A percentile compares a stretch with the other conserved stretches of the same genome.
Conservation (phyloP, 225 moss, liverwort and hornwort species). For the Polytrichum commune region DNA sequence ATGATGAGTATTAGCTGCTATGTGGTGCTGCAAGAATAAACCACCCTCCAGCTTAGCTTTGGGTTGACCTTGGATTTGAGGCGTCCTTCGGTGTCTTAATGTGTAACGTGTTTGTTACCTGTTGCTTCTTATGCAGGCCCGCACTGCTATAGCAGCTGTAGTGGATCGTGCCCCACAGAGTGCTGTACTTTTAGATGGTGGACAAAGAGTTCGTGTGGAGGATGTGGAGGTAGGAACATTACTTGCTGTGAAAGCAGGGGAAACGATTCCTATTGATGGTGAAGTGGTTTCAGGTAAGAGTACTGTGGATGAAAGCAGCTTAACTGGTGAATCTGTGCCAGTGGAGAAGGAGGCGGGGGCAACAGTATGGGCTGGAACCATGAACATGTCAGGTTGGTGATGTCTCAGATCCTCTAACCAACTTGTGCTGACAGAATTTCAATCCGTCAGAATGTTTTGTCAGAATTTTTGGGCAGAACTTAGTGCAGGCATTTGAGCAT, state of each 20-base stretch:
- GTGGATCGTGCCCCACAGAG: constrained; percentile 84
- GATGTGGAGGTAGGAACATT: constrained; percentile 77
- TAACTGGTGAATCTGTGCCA: constrained; percentile 88
- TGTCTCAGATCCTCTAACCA: too few species aligned
- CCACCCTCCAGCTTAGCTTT: too few species aligned
- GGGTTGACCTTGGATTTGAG: too few species aligned
- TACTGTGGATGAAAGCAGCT: constrained; percentile 91
- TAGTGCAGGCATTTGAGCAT: too few species aligned
- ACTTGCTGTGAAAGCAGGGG: constrained; percentile 86
- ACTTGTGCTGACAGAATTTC: too few species aligned
- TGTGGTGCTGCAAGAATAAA: too few species aligned
- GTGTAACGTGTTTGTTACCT: background rate
- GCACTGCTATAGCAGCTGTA: constrained; percentile 77
- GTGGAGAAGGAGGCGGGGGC: constrained; percentile 76
- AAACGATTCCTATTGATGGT: constrained; percentile 91
- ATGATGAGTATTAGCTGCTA: too few species aligned
- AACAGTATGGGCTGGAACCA: constrained; percentile 83
- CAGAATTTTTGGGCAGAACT: too few species aligned
- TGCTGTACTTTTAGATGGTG: constrained; percentile 66
- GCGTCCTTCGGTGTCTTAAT: too few species aligned
- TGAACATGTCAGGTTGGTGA: constrained; percentile 80
- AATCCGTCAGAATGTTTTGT: too few species aligned
- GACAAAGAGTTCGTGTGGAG: constrained; percentile 70
- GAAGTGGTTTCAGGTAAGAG: constrained; percentile 85
- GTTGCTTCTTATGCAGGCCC: constrained; percentile 50